phyloP scores from a whole-genome alignment of 106 monocot species.

The Dactylorhiza incarnata region DNA sequence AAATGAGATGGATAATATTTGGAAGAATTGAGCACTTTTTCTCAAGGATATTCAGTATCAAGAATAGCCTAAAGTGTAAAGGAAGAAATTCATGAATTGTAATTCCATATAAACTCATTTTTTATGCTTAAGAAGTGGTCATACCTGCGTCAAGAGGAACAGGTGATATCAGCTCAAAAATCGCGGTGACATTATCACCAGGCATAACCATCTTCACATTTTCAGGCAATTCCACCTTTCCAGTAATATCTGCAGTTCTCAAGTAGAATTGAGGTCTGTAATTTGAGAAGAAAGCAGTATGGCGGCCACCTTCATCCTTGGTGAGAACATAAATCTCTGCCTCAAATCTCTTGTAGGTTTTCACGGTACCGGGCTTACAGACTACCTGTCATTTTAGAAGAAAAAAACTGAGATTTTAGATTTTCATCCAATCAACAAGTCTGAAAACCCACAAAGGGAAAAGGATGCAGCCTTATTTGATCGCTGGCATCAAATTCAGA shows the following conservation, averaged over 20 bases:
- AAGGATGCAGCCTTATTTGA: no score
- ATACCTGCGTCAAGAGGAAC: conserved; percentile 96
- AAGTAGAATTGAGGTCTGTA: conserved; percentile 97
- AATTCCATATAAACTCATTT: no score
- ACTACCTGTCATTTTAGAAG: conserved; percentile 45
- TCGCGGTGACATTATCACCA: conserved; percentile 89
- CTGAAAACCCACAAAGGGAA: neutral
- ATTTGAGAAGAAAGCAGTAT: conserved; percentile 93
- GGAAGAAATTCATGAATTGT: neutral
- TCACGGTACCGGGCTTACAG: conserved; percentile 78
- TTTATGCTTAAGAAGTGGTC: neutral
- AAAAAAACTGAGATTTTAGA: neutral
- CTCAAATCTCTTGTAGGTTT: conserved; percentile 90
- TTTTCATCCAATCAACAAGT: neutral
- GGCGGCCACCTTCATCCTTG: conserved; percentile 97
- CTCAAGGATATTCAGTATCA: neutral
- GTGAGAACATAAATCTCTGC: conserved; percentile 96
- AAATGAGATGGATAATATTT: neutral
- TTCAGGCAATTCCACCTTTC: conserved; percentile 92
- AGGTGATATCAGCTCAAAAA: conserved; percentile 77
- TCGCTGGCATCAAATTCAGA: no score
- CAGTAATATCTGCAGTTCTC: conserved; percentile 95
- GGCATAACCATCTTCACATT: conserved; percentile 98
- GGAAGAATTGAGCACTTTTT: neutral
- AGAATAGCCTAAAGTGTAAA: neutral